Evolutionary conservation across 2,329 filamentous ascomycete species (phyloP), one percentile per base, ranked within the genome.

Genomic region (Apiospora malaysiana): DNA sequence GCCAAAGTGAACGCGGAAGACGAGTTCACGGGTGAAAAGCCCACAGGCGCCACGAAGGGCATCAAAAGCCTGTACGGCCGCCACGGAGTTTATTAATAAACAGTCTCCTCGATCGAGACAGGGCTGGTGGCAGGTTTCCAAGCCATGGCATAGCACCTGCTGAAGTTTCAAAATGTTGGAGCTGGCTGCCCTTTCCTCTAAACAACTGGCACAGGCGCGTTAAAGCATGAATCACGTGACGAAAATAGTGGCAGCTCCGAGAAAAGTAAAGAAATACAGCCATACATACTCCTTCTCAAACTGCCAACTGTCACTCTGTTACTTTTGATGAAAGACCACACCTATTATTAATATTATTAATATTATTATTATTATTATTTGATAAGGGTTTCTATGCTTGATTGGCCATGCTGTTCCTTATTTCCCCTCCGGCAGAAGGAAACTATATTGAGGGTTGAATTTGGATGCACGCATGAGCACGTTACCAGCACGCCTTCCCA

Each of bases 121-220:
- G 32, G 40, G 40, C 18, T 40, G 32, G 32, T 40, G 32, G 56
- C 32, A 63, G 32, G 37, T 63, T 40, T 21, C 40, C 56, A 40
- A 40, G 56, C 56, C 56, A 40, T 63, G 27, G 21, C 56, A 63
- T 40, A 9, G 25, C 27, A 59, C 51, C 27, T 63, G 32, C 32
- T n/a, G 27, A 40, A 63, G 56, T 63, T 40, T 37, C 56, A 23
- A 21, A 40, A 32, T 18, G 32, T 63, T 59, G 40, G 56, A 40
- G 37, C 32, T 23, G 21, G 56, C 21, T 40, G 27, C 21, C 56
- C 10, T 23, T 40, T 40, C 32, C 56, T 63, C 16, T 3, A 40
- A 63, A 37, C 32, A 18, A 40, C 32, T 23, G 56, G 56, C 56
- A 63, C 56, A 63, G 56, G 37, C 56, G 56, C 56, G 56, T 63